These are phyloP conservation scores for Mycena citricolor DNA, from an alignment of 1,284 basidiomycete genomes.

Conservation along the genomic window DNA sequence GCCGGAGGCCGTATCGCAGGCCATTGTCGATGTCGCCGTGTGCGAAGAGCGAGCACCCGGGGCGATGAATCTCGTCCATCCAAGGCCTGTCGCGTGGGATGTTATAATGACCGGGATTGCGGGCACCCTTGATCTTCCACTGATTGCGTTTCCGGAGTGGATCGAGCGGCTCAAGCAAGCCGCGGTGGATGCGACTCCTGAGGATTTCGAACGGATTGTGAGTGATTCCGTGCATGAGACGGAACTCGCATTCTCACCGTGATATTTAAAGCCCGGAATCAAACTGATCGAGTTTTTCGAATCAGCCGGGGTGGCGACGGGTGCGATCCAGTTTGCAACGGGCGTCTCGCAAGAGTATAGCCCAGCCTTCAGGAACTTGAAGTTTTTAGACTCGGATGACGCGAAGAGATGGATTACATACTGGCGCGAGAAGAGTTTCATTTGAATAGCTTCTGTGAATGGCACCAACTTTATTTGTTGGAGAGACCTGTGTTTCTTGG, in stretches of 20 bases:
- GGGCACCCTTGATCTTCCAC: conserved; percentile 26
- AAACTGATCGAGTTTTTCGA: conserved; percentile 38
- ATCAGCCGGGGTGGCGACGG: conserved; percentile 23
- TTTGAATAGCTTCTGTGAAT: too few relatives aligned
- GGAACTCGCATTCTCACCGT: too few relatives aligned
- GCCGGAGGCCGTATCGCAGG: conserved; percentile 30
- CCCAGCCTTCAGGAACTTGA: conserved; percentile 23
- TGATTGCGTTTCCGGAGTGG: conserved; percentile 35
- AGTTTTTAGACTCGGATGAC: conserved; percentile 7
- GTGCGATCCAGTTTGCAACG: conserved; percentile 27
- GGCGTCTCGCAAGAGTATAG: conserved; percentile 26
- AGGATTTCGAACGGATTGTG: conserved; percentile 26
- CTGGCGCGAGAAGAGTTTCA: conserved; percentile 15
- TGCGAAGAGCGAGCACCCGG: conserved; percentile 18
- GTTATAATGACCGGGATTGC: conserved; percentile 28
- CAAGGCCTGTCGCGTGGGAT: conserved; percentile 34
- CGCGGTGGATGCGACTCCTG: conserved; percentile 19
- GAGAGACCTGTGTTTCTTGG: too few relatives aligned
- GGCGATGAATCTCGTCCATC: conserved; percentile 38
- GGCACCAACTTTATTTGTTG: too few relatives aligned
- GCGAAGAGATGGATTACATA: conserved; percentile 20
- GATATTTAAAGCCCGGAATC: conserved; percentile 38
- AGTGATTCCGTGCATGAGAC: too few relatives aligned
- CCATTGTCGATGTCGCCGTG: conserved; percentile 33
- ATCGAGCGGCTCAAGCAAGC: conserved; percentile 27